Evolutionary conservation across 306 rosid species (phyloP).

Genomic region (Luffa acutangula): DNA sequence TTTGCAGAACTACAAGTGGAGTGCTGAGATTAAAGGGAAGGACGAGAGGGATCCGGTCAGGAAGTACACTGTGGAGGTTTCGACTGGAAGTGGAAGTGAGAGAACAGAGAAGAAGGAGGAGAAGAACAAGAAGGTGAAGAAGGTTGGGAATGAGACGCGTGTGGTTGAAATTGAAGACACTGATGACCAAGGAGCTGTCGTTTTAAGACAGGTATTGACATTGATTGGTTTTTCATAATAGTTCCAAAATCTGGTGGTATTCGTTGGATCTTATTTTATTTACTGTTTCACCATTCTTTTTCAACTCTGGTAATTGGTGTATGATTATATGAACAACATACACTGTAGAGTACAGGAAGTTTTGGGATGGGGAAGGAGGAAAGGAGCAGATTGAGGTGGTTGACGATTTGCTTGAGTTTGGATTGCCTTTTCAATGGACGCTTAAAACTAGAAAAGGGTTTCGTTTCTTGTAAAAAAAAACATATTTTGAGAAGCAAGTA

Average conservation of each 20-base stretch:
- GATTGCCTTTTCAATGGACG: not conserved
- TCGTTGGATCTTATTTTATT: not conserved
- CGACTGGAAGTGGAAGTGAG: constrained; percentile 26
- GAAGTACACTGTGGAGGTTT: constrained; percentile 49
- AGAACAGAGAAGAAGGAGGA: constrained; percentile 18
- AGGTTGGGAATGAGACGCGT: constrained; percentile 33
- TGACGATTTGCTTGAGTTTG: not conserved
- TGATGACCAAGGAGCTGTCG: constrained; percentile 41
- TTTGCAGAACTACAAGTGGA: constrained; percentile 54
- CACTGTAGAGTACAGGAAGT: not conserved
- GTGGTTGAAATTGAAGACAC: constrained; percentile 78
- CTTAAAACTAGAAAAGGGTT: not conserved
- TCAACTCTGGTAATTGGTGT: not conserved
- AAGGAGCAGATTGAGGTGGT: not conserved
- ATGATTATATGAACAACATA: not conserved
- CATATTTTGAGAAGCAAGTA: not conserved
- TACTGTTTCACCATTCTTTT: not conserved
- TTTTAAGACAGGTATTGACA: constrained; percentile 62
- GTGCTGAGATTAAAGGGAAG: constrained; percentile 74
- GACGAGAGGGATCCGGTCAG: constrained; percentile 40
- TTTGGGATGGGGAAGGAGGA: not conserved
- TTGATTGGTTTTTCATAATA: not conserved
- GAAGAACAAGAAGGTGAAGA: constrained; percentile 26
- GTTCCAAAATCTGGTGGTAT: not conserved
- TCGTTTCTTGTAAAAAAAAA: not conserved